phyloP scores from a whole-genome alignment of 768 basidiomycete species.

The Suillus americanus region DNA sequence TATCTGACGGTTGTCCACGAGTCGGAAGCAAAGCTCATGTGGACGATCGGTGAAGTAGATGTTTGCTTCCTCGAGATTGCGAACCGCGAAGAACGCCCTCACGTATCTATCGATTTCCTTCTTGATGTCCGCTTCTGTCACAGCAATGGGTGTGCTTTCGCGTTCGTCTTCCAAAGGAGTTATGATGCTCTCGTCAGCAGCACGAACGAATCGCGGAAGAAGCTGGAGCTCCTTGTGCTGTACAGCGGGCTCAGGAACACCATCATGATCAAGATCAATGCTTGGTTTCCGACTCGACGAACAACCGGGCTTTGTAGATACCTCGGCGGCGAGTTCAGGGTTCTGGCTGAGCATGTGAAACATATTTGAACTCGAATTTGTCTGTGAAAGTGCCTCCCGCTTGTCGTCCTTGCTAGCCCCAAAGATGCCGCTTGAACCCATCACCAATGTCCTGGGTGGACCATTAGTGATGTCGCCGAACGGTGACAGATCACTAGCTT shows the following conservation, averaged over 20 bases:
- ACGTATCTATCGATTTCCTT: slow-evolving; percentile 78
- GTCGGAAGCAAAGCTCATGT: slow-evolving; percentile 53
- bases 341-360: slow-evolving; percentile 79
- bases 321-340: slow-evolving; percentile 54
- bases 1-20: slow-evolving; percentile 69
- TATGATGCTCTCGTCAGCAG: slow-evolving; percentile 46
- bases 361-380: slow-evolving; percentile 82
- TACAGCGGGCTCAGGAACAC: slow-evolving; percentile 43
- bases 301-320: slow-evolving; percentile 50
- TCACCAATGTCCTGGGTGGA: slow-evolving; percentile 71
- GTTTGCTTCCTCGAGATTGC: slow-evolving; percentile 85
- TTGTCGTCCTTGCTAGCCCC: slow-evolving; percentile 59
- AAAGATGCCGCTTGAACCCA: slow-evolving; percentile 87
- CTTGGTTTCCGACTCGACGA: slow-evolving; percentile 50
- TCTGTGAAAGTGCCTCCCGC: slow-evolving; percentile 74
- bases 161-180: slow-evolving; percentile 51
- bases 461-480: slow-evolving; percentile 86
- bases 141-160: slow-evolving; percentile 39
- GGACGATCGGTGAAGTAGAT: slow-evolving; percentile 83
- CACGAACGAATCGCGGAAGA: slow-evolving; percentile 68
- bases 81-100: slow-evolving; percentile 85
- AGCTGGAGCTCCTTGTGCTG: slow-evolving; percentile 75
- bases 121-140: slow-evolving; percentile 68
- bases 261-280: slow-evolving; percentile 46
- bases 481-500: slow-evolving; percentile 83